Percentiles rank a stretch among this genome's conserved stretches.
phyloP scores from a whole-genome alignment of 345 rosid genomes.

The Carallia brachiata region DNA sequence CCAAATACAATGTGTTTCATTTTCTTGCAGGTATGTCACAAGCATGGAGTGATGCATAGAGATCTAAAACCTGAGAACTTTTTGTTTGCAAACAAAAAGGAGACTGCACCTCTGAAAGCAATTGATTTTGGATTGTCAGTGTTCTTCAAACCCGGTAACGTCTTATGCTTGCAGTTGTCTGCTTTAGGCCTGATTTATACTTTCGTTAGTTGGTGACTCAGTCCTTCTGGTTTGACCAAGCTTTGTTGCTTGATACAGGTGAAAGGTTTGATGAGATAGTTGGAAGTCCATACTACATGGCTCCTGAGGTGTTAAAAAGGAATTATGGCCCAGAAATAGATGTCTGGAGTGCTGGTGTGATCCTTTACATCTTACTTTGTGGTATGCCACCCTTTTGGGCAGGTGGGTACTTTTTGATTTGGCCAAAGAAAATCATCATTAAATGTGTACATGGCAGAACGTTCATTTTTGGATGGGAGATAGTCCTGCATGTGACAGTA shows the following conservation, averaged over 20 bases:
- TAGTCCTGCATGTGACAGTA: too few species aligned
- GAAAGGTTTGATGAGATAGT: conserved; percentile 33
- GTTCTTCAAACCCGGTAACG: conserved; percentile 35
- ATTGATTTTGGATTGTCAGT: conserved; percentile 38
- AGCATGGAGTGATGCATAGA: conserved; percentile 34
- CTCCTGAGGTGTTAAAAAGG: conserved; percentile 35
- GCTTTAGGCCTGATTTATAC: not conserved
- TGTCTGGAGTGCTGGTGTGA: conserved; percentile 41
- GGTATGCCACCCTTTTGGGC: conserved; percentile 41
- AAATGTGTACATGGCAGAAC: not conserved
- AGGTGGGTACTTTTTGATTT: conserved; percentile 22
- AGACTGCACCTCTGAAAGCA: conserved; percentile 31
- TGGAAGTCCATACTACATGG: conserved; percentile 42
- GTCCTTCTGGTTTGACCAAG: not conserved
- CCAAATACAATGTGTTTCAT: not conserved
- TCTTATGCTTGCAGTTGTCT: not conserved
- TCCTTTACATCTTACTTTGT: conserved; percentile 38
- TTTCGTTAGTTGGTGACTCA: not conserved
- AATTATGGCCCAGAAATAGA: conserved; percentile 38
- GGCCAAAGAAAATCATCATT: not conserved
- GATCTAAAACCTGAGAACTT: conserved; percentile 39
- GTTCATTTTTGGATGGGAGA: too few species aligned
- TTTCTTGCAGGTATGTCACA: conserved; percentile 29
- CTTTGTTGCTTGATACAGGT: conserved; percentile 20
- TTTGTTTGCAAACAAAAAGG: conserved; percentile 34